A percentile compares a stretch with the other conserved stretches of the same genome.
These are phyloP conservation scores for Zymoseptoria pseudotritici DNA, from an alignment of 2,329 filamentous ascomycete genomes.

Conservation along the genomic window DNA sequence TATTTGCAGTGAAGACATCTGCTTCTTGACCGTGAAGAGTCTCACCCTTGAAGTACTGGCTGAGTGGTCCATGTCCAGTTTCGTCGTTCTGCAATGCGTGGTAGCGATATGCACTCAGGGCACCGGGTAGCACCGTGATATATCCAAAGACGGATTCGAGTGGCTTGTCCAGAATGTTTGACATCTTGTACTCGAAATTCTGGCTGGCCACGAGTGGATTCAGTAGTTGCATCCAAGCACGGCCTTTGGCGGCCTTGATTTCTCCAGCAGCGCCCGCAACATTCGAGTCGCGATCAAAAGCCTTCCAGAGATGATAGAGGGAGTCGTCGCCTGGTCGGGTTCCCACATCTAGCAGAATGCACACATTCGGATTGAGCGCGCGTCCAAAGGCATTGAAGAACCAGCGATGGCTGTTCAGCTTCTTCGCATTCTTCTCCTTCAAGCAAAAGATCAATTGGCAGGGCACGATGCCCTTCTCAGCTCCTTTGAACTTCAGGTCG, in stretches of 20 bases:
- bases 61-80: constrained; percentile 87
- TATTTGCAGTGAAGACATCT: constrained; percentile 95
- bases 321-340: constrained; percentile 83
- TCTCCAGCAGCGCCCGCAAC: constrained; percentile 95
- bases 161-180: constrained; percentile 95
- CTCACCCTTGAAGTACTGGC: constrained; percentile 99
- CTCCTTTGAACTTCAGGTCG: constrained; percentile 96
- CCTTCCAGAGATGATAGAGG: constrained; percentile 98
- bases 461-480: constrained; percentile 96
- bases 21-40: constrained; percentile 93
- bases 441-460: constrained; percentile 98
- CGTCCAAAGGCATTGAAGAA: constrained; percentile 98
- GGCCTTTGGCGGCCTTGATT: constrained; percentile 94
- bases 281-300: constrained; percentile 95
- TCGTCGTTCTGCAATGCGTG: constrained; percentile 95
- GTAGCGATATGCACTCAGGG: constrained; percentile 90
- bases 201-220: constrained; percentile 95
- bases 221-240: constrained; percentile 69
- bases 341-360: constrained; percentile 92
- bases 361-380: constrained; percentile 89
- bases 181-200: constrained; percentile 99
- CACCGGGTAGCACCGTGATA: constrained; percentile 92
- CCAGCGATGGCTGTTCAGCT: constrained; percentile 97
- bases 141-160: constrained; percentile 96
- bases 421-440: constrained; percentile 96